Conservation (phyloP, 495 filamentous ascomycete genomes). For the Penicillium mononematosum region DNA sequence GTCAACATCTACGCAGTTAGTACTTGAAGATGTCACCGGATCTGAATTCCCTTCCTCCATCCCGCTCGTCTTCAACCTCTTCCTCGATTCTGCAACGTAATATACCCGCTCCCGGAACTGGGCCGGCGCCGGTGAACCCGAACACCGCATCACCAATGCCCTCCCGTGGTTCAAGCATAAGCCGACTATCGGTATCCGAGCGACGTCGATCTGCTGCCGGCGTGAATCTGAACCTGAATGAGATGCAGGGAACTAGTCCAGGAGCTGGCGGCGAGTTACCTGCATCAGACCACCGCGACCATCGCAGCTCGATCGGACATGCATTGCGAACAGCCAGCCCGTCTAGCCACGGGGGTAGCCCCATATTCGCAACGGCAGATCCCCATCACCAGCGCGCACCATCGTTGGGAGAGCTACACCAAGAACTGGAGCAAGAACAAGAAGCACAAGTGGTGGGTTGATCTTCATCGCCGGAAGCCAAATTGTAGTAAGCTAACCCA, state of each 20-base stretch:
- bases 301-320: constrained; percentile 44
- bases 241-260: constrained; percentile 60
- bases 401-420: constrained; percentile 90
- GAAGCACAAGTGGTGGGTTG: constrained; percentile 82
- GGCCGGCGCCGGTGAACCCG: constrained; percentile 32
- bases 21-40: constrained; percentile 59
- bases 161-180: constrained; percentile 52
- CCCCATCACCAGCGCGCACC: constrained; percentile 69
- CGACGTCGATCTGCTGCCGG: constrained; percentile 62
- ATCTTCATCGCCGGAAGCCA: neutral
- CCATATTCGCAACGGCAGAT: constrained; percentile 55
- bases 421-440: constrained; percentile 92
- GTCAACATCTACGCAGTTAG: neutral
- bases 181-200: constrained; percentile 50
- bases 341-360: constrained; percentile 55
- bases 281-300: constrained; percentile 31
- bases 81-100: constrained; percentile 35
- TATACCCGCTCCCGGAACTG: constrained; percentile 24
- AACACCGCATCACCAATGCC: constrained; percentile 48
- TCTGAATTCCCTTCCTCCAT: constrained; percentile 72
- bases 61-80: constrained; percentile 50
- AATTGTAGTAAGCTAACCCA: constrained; percentile 9
- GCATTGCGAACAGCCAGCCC: constrained; percentile 57
- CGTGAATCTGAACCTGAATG: constrained; percentile 72
- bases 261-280: constrained; percentile 44